Evolutionary conservation across 306 rosid genomes (phyloP), one percentile per base, ranked within the genome.

Genomic region (Dryas octopetala): DNA sequence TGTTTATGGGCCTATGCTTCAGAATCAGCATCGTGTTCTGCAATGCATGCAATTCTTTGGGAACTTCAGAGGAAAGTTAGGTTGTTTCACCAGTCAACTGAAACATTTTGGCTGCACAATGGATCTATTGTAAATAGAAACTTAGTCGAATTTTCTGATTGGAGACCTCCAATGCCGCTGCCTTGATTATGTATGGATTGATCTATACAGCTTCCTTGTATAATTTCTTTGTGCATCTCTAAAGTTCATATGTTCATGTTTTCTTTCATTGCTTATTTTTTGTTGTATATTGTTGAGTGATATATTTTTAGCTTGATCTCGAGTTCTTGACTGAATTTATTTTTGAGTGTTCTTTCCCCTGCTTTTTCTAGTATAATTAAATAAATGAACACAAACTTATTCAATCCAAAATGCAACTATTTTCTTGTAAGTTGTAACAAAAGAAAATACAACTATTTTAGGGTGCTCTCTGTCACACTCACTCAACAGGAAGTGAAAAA

Each of bases 31-130:
- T 77, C 91, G 7, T 96, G 99, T 80, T 96, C 98, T 4, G 97
- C 98, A 79, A 85, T 90, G 96, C 90, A 82, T 54, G 99, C 90
- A 66, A 88, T 92, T 68, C 70, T 92, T 86, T 90, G 97, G 99
- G 99, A 96, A 68, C 96, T 96, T 70, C 96, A 92, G 83, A 90
- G 98, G 82, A 96, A 96, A 88, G 88, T 88, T 5, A 86, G 98
- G 85, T 84, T 81, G 62, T 96, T 96, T 85, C 97, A 96, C 79
- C 97, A 92, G 52, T 96, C 99, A 59, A 83, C 87, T 26, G 98
- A 90, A 88, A 92, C 98, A 59, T 96, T 96, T 77, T 96, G 99
- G 99, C 76, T 96, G 82, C 98, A 90, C 72, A 88, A 96, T 60
- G 93, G 89, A 66, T 86, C 99, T 19, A 32, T 85, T 74, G 89